Base-by-base conservation (phyloP, 306 rosid genomes). In the Corylus americana region DNA sequence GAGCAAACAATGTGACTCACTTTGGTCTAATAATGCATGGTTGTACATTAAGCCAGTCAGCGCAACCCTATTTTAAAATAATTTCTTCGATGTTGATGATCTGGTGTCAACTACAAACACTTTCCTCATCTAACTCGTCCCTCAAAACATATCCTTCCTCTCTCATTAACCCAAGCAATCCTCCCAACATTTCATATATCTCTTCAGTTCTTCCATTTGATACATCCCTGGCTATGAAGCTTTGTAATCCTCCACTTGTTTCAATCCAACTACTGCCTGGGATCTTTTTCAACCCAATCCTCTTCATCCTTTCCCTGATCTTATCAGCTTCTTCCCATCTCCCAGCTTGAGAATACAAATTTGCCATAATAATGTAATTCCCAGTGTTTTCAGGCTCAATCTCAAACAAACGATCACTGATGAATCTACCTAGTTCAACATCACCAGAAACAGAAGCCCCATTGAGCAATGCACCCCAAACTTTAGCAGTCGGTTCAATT, bases 381-480 rank as follows among this genome's bases (percentile, higher is more conserved):
- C 96, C 96, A 5, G 96, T 87, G 80, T 88, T 90, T 75, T 91
- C 94, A 27, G 97, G 96, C 80, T 95, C 96, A 2, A 90, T 88
- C 75, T 87, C 84, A 78, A 89, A 83, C 79, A 92, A 81, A 80
- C 73, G 87, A 82, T 91, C 92, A 76, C 78, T 91, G 27, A 55
- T 94, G 78, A 89, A 86, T 70, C 89, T 85, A 17, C 97, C 98
- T 76, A 90, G 72, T 75, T 93, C 92, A 77, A 91, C 91, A 70
- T 93, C 89, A 42, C 92, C 85, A 58, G 92, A 84, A 74, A 91
- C 82, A 69, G 97, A 88, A 72, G 99, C 94, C 73, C 98, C 96
- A 11, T 89, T 82, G 47, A 95, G 85, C 80, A 95, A 76, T 68
- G 98, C 93, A 83, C 97, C 99, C 97, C 98, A 95, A 78, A 91